Conservation (phyloP, 768 basidiomycete species). For the Boletus vinaceobasis region DNA sequence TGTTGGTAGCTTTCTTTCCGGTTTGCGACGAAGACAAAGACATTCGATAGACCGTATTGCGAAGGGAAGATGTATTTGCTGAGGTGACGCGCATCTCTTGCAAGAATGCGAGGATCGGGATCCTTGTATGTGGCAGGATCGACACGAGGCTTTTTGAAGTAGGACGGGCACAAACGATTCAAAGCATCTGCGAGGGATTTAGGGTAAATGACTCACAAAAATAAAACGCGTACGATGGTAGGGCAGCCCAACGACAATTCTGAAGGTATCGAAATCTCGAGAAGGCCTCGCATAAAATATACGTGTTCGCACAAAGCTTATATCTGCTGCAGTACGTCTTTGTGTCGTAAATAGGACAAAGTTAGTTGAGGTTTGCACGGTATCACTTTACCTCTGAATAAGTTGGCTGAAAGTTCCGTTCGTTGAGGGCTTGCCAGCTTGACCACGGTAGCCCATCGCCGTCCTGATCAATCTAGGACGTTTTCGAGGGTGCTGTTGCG, state of each 20-base stretch:
- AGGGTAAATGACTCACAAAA: background rate
- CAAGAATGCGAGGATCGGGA: constrained; percentile 45
- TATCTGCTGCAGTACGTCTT: constrained; percentile 48
- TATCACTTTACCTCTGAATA: constrained; percentile 19
- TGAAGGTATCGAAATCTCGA: constrained; percentile 45
- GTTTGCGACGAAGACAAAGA: constrained; percentile 41
- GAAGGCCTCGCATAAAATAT: constrained; percentile 69
- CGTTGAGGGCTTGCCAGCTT: constrained; percentile 1
- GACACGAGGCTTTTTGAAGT: constrained; percentile 30
- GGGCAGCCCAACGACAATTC: constrained; percentile 63
- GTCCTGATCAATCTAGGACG: constrained; percentile 20
- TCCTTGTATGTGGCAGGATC: constrained; percentile 35
- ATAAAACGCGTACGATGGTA: constrained; percentile 49
- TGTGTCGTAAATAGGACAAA: constrained; percentile 4
- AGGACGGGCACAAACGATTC: constrained; percentile 51
- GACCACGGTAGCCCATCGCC: background rate
- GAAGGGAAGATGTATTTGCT: constrained; percentile 85
- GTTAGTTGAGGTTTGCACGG: background rate
- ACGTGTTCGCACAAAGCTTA: constrained; percentile 50
- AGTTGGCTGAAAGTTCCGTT: constrained; percentile 9
- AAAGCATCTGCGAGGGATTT: constrained; percentile 51
- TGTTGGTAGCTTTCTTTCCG: constrained; percentile 33
- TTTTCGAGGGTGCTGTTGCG: constrained; percentile 24
- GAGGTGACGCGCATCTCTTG: constrained; percentile 55
- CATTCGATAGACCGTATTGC: constrained; percentile 64